Evolutionary conservation across 768 basidiomycete species (phyloP), one percentile per base, ranked within the genome.

Genomic region (Lentinula lateritia): DNA sequence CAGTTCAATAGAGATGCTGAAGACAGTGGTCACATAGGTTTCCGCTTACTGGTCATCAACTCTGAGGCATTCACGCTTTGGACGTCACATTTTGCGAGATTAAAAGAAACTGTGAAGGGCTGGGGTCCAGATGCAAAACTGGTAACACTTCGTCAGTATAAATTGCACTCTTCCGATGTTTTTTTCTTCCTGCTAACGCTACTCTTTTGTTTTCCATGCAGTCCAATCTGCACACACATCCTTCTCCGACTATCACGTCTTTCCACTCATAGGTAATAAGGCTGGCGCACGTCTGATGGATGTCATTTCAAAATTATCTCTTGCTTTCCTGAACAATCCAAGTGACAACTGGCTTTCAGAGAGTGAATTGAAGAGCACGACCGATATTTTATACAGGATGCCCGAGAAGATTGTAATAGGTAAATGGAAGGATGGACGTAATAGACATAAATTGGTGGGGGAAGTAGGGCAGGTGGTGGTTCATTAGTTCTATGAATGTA

Each of bases 31-130:
- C 57, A 60, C n/a, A 61, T 72, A 6, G 66, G 70, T 23, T 81
- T 80, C 1, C 73, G 69, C 48, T 71, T 89, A 66, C 70, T 91
- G 50, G 83, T 92, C 13, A 83, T 95, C 66, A 91, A 91, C 68
- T 89, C 90, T 16, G 86, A 91, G 67, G 76, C 72, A 0, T 93
- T 93, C 68, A 90, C 91, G 1, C 75, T 92, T 3, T 94, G 92
- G 92, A 80, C 81, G 50, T 80, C 80, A 50, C 91, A 94, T 69
- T 93, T 90, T 67, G 70, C 74, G 36, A 77, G 85, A 20, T 72
- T 92, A 52, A 66, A 76, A 65, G 78, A 78, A 34, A 72, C 90
- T 28, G 76, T 87, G 7, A 74, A 73, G 41, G 72, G 70, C 10
- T 92, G 90, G 88, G 77, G 80, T 55, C 77, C 79, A 8, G 67